A percentile compares a stretch with the other conserved stretches of the same genome.
Evolutionary conservation across 768 basidiomycete genomes (phyloP).

Genomic region (Russula sp.): DNA sequence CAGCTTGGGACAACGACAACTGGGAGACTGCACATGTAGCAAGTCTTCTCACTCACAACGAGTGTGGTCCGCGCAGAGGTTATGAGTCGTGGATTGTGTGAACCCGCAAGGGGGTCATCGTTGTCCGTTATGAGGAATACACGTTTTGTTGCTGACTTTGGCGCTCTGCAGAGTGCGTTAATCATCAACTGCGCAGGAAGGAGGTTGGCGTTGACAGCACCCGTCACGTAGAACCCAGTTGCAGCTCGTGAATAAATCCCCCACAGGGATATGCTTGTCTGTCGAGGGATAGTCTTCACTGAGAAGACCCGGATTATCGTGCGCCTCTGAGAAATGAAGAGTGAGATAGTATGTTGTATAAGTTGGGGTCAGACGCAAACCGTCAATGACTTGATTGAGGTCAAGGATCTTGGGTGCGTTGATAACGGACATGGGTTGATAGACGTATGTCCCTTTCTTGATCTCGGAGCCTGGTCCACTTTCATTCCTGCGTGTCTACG

Average conservation of each 20-base stretch:
- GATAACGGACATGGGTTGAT: constrained; percentile 69
- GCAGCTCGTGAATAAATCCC: constrained; percentile 85
- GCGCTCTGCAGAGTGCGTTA: constrained; percentile 42
- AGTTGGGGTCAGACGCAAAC: constrained; percentile 34
- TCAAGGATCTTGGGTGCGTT: constrained; percentile 78
- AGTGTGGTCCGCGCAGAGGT: constrained; percentile 69
- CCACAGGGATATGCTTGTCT: constrained; percentile 61
- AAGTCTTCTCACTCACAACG: constrained; percentile 36
- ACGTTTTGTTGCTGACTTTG: constrained; percentile 85
- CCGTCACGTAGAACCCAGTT: constrained; percentile 86
- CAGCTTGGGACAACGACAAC: not conserved
- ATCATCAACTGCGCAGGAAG: not conserved
- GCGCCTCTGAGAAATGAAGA: constrained; percentile 42
- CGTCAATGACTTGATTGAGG: constrained; percentile 68
- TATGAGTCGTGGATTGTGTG: constrained; percentile 49
- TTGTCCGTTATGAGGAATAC: constrained; percentile 91
- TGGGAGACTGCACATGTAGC: not conserved
- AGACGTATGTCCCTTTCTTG: constrained; percentile 62
- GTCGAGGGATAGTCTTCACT: constrained; percentile 56
- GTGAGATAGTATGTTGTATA: not conserved
- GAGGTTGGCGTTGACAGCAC: constrained; percentile 36
- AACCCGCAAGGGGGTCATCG: constrained; percentile 61
- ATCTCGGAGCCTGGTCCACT: constrained; percentile 44
- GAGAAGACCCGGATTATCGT: constrained; percentile 54
- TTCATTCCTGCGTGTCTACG: constrained; percentile 32